Percentiles rank a stretch among this genome's conserved stretches.
Conservation (phyloP, 2,329 filamentous ascomycete species). For the Cordyceps fumosorosea region DNA sequence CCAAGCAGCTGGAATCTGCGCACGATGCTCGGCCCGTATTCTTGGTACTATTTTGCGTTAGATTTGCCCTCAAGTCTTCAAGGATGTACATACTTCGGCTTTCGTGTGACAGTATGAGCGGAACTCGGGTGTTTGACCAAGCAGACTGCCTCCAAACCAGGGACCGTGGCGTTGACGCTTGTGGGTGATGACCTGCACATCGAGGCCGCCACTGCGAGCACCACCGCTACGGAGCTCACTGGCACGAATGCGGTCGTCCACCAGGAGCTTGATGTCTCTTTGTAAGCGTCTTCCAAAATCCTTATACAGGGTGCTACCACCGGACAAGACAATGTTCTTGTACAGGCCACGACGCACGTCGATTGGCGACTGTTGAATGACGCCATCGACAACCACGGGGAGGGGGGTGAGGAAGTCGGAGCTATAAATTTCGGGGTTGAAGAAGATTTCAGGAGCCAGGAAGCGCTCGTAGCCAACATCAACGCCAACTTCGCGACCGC, state of each 20-base stretch:
- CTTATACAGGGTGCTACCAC: constrained; percentile 96
- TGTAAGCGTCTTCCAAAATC: constrained; percentile 95
- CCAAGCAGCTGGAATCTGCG: constrained; percentile 89
- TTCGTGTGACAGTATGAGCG: constrained; percentile 97
- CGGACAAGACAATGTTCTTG: constrained; percentile 98
- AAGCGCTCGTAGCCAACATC: constrained; percentile 98
- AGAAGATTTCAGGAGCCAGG: constrained; percentile 97
- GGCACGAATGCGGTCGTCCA: constrained; percentile 85
- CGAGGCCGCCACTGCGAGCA: constrained; percentile 85
- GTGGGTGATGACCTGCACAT: constrained; percentile 95
- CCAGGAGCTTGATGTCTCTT: constrained; percentile 92
- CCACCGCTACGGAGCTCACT: constrained; percentile 89
- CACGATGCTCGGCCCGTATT: constrained; percentile 93
- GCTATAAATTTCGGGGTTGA: constrained; percentile 99
- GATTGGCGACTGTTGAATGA: constrained; percentile 96
- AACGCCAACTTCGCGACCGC: constrained; percentile 75
- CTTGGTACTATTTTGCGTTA: constrained; percentile 62
- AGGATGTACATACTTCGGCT: constrained; percentile 48
- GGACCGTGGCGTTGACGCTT: constrained; percentile 95
- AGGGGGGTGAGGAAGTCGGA: constrained; percentile 96
- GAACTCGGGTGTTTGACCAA: constrained; percentile 97
- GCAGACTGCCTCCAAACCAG: constrained; percentile 95
- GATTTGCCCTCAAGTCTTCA: background rate
- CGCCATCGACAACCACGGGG: constrained; percentile 87
- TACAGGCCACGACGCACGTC: constrained; percentile 95